Conservation (phyloP, 176 grass and related monocot genomes). For the Dactylis glomerata region DNA sequence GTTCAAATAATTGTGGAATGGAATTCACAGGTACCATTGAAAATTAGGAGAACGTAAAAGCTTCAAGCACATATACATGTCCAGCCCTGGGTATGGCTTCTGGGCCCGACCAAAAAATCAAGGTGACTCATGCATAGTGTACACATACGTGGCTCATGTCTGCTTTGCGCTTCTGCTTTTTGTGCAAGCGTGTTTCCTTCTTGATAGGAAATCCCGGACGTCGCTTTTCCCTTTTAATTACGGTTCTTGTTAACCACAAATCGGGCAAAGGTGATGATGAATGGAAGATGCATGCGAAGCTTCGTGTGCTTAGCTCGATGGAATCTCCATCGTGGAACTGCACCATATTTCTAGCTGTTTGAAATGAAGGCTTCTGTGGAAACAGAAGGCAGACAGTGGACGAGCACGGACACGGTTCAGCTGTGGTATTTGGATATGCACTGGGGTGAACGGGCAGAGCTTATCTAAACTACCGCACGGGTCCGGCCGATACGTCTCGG, state of each 20-base stretch:
- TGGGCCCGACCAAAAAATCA: too few species aligned
- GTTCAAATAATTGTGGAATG: too few species aligned
- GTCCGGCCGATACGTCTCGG: too few species aligned
- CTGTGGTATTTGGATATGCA: too few species aligned
- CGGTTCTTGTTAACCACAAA: background rate
- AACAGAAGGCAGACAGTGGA: too few species aligned
- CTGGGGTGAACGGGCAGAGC: too few species aligned
- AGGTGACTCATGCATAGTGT: too few species aligned
- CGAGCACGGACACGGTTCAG: too few species aligned
- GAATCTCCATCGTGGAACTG: background rate
- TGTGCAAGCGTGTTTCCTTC: background rate
- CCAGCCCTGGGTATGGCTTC: background rate
- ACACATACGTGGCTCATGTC: background rate
- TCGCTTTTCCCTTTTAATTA: conserved; percentile 21
- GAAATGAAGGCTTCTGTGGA: background rate
- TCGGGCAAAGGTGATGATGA: background rate
- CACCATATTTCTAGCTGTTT: background rate
- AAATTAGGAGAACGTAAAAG: too few species aligned
- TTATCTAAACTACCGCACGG: too few species aligned
- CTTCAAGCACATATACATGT: too few species aligned
- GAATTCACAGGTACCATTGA: too few species aligned
- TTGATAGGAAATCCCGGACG: background rate
- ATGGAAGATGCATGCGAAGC: background rate
- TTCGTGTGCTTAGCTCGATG: background rate
- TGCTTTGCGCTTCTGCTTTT: background rate